A percentile compares a stretch with the other conserved stretches of the same genome.
phyloP scores from a whole-genome alignment of 1,139 yeast genomes.

The Saccharomyces hybrid region DNA sequence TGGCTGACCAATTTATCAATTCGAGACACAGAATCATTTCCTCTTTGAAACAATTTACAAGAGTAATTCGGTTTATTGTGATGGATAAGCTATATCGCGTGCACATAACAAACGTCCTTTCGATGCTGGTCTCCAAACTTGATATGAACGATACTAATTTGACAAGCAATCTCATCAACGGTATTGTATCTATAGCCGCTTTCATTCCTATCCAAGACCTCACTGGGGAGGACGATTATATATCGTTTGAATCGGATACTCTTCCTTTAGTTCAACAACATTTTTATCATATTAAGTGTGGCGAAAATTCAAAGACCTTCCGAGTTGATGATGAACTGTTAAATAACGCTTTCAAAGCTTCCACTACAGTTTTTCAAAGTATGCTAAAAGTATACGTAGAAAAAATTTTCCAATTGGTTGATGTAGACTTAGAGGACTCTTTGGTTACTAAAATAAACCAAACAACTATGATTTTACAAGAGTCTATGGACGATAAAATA shows the following conservation, averaged over 20 bases:
- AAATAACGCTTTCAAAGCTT: slow-evolving; percentile 55
- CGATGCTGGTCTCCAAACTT: slow-evolving; percentile 71
- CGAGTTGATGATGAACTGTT: slow-evolving; percentile 41
- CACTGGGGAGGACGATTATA: slow-evolving; percentile 30
- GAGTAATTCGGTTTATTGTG: slow-evolving; percentile 61
- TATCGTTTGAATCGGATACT: slow-evolving; percentile 52
- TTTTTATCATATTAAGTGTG: slow-evolving; percentile 41
- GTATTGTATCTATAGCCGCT: slow-evolving; percentile 63
- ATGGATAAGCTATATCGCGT: slow-evolving; percentile 59
- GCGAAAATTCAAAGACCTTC: slow-evolving; percentile 17
- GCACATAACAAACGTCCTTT: slow-evolving; percentile 67
- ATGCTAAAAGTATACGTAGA: slow-evolving; percentile 52
- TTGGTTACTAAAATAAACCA: slow-evolving; percentile 45
- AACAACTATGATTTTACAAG: slow-evolving; percentile 57
- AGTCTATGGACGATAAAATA: slow-evolving; percentile 60
- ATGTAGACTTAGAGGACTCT: slow-evolving; percentile 59
- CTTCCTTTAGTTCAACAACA: slow-evolving; percentile 55
- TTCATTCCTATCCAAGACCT: slow-evolving; percentile 64
- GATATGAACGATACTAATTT: slow-evolving; percentile 82
- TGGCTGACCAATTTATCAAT: slow-evolving; percentile 65
- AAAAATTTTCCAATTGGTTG: slow-evolving; percentile 57
- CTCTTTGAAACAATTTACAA: slow-evolving; percentile 61
- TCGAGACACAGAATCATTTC: slow-evolving; percentile 76
- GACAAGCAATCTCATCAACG: slow-evolving; percentile 61
- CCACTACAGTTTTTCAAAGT: slow-evolving; percentile 63